Percentiles rank a stretch among this genome's conserved stretches.
Evolutionary conservation across 2,329 filamentous ascomycete species (phyloP).

Genomic region (Mycosphaerella arachidis): DNA sequence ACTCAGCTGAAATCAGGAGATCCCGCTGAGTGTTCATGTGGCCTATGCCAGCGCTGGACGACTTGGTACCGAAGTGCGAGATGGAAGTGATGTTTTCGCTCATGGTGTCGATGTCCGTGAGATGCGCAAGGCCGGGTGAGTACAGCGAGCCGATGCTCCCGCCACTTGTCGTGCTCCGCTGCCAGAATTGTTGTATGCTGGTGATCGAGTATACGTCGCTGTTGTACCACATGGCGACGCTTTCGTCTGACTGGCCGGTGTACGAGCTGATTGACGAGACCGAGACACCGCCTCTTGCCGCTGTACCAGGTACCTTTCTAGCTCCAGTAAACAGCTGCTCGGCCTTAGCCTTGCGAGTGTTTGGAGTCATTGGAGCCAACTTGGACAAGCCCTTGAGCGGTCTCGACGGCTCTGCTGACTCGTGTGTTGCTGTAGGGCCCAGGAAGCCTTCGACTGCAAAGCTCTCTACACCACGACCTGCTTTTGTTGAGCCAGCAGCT

Average conservation of each 20-base stretch:
- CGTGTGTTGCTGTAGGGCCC: slow-evolving; percentile 20
- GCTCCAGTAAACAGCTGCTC: slow-evolving; percentile 43
- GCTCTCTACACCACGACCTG: slow-evolving; percentile 22
- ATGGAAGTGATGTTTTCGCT: slow-evolving; percentile 43
- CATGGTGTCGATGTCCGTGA: slow-evolving; percentile 39
- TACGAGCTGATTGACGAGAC: slow-evolving; percentile 32
- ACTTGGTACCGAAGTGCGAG: slow-evolving; percentile 38
- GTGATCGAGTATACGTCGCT: slow-evolving; percentile 42
- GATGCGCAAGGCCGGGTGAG: slow-evolving; percentile 38
- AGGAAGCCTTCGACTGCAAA: slow-evolving; percentile 32
- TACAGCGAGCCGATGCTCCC: slow-evolving; percentile 36
- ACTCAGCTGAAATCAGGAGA: slow-evolving; percentile 41
- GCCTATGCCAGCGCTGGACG: slow-evolving; percentile 32
- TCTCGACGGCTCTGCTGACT: slow-evolving; percentile 25
- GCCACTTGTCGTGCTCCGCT: slow-evolving; percentile 34
- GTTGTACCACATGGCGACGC: slow-evolving; percentile 45
- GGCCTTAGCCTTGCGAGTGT: slow-evolving; percentile 45
- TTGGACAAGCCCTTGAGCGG: slow-evolving; percentile 32
- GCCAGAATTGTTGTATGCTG: slow-evolving; percentile 43
- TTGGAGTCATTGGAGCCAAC: slow-evolving; percentile 49
- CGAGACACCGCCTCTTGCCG: slow-evolving; percentile 41
- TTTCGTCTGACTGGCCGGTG: slow-evolving; percentile 39
- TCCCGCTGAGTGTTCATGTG: slow-evolving; percentile 43
- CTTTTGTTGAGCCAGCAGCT: slow-evolving; percentile 19
- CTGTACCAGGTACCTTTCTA: slow-evolving; percentile 28